Base-by-base conservation (phyloP, 2,329 filamentous ascomycete species). In the Calonectria hawksworthii region DNA sequence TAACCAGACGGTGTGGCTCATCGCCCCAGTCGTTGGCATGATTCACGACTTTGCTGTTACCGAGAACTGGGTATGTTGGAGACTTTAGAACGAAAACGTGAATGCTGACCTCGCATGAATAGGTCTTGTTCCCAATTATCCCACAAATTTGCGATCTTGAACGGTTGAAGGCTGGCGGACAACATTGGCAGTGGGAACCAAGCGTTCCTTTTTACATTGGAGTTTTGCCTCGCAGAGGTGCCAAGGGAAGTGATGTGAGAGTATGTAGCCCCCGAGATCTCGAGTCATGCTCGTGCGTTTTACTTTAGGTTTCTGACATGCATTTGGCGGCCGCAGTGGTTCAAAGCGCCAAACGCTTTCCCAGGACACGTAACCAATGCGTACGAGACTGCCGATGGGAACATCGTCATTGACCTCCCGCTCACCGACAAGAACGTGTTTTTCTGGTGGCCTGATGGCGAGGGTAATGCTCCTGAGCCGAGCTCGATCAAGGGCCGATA, bases 361-460 rank as follows among this genome's bases (percentile, higher is more conserved):
- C 65, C 71, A 9, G 71, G 71, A 6, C 71, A 73, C 28, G 50
- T n/a, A 11, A 69, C 71, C 21, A 73, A 73, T 23, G 71, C 71
- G 21, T 73, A 73, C 56, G 71, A 73, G 56, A 61, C 56, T 0
- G 13, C 21, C 1, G 54, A 64, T 10, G 71, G 71, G 14, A 47
- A 69, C 4, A 65, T 73, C 21, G 71, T 59, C 18, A 56, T 73
- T 36, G 71, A 73, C 16, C 65, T 73, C 16, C 56, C 71, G 7
- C 50, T 69, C 10, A 69, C 71, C 0, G 66, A 73, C 50, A 66
- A 70, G 28, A 73, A 73, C 28, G 71, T 73, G 1, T 73, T 73
- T 66, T 73, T 73, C 44, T 61, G 56, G 56, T 61, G 56, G 56
- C 56, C 56, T 6, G 56, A 61, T 41, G 56, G 34, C 3, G 56